These are phyloP conservation scores for Tricholoma sp. DNA, from an alignment of 768 basidiomycete genomes.

Conservation along the genomic window DNA sequence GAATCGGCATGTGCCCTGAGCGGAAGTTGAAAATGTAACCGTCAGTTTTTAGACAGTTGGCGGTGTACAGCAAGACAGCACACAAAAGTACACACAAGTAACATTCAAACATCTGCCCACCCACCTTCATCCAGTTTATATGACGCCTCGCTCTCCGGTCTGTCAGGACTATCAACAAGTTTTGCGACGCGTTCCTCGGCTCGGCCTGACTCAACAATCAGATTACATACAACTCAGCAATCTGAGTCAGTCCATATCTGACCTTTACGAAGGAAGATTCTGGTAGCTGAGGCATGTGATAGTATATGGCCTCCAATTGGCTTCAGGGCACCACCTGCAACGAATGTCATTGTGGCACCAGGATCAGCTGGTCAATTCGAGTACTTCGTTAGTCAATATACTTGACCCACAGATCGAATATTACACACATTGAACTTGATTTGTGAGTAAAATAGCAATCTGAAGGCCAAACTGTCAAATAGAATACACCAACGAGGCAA, in stretches of 20 bases:
- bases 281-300: conserved; percentile 84
- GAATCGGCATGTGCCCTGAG: too few species aligned
- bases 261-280: conserved; percentile 88
- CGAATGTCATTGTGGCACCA: conserved; percentile 93
- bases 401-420: background rate
- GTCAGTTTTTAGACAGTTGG: too few species aligned
- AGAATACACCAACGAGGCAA: conserved; percentile 1
- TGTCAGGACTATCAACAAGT: conserved; percentile 84
- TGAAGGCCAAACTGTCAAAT: conserved; percentile 26
- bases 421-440: conserved; percentile 83
- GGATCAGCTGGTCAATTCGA: conserved; percentile 63
- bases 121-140: conserved; percentile 91
- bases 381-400: background rate
- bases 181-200: conserved; percentile 91
- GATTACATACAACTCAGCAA: background rate
- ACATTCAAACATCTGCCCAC: conserved; percentile 69
- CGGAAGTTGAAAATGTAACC: too few species aligned
- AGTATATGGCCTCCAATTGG: conserved; percentile 88
- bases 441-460: conserved; percentile 85
- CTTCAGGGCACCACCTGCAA: conserved; percentile 88
- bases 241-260: conserved; percentile 4
- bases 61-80: background rate
- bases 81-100: background rate
- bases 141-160: conserved; percentile 86
- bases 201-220: conserved; percentile 41